Conservation (phyloP, 2,329 filamentous ascomycete genomes). For the Huntiella bhutanensis region DNA sequence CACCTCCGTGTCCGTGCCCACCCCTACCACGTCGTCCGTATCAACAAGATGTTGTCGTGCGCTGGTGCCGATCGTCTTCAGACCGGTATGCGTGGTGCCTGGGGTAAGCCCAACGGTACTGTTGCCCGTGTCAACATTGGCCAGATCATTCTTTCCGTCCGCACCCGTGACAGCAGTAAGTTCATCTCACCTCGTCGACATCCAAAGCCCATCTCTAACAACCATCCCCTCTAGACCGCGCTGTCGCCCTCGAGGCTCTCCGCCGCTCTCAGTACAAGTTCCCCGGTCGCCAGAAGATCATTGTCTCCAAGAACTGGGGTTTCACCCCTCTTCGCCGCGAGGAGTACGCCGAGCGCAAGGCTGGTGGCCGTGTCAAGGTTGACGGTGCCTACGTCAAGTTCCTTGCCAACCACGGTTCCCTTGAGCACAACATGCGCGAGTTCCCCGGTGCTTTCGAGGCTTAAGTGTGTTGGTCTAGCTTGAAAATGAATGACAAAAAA, state of each 20-base stretch:
- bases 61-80: slow-evolving; percentile 99
- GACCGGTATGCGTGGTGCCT: slow-evolving; percentile 99
- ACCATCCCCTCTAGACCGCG: slow-evolving; percentile 42
- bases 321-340: slow-evolving; percentile 97
- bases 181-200: slow-evolving; percentile 14
- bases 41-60: slow-evolving; percentile 99
- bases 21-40: slow-evolving; percentile 99
- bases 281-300: slow-evolving; percentile 99
- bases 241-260: slow-evolving; percentile 90
- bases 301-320: slow-evolving; percentile 99
- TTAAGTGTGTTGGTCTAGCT: slow-evolving; percentile 21
- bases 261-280: slow-evolving; percentile 99
- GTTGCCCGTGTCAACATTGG: slow-evolving; percentile 99
- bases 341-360: slow-evolving; percentile 92
- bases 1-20: slow-evolving; percentile 70
- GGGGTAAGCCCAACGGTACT: slow-evolving; percentile 97
- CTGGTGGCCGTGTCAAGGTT: slow-evolving; percentile 80
- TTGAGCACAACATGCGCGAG: slow-evolving; percentile 73
- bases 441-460: slow-evolving; percentile 83
- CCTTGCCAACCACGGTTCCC: slow-evolving; percentile 77
- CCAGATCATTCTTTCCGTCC: slow-evolving; percentile 94
- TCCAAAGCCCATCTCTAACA: not conserved
- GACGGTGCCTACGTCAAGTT: slow-evolving; percentile 99
- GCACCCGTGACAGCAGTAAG: slow-evolving; percentile 83
- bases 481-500: slow-evolving; percentile 12